These are phyloP conservation scores for Polygonum maritimum DNA, from an alignment of 148 eudicot genomes.

Conservation along the genomic window DNA sequence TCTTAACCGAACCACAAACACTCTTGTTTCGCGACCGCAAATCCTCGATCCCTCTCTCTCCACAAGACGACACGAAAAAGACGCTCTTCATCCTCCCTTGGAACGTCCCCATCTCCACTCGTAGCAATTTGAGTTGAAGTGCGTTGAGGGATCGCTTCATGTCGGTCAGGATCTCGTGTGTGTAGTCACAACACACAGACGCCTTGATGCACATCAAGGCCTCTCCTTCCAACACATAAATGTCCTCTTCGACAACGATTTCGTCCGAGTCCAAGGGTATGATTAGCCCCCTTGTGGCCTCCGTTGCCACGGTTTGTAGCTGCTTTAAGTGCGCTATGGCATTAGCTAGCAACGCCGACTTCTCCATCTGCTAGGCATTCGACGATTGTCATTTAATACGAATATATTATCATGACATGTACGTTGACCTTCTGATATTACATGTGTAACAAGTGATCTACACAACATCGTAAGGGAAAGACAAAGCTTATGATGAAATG, in stretches of 20 bases:
- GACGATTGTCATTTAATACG: background rate
- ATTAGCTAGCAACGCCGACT: conserved; percentile 68
- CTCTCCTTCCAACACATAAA: background rate
- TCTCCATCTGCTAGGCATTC: conserved; percentile 51
- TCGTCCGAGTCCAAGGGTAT: conserved; percentile 63
- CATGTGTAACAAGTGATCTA: background rate
- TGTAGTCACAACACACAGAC: conserved; percentile 51
- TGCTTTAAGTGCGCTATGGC: conserved; percentile 58
- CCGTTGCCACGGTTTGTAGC: conserved; percentile 38
- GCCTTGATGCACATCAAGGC: conserved; percentile 21
- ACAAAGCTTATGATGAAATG: background rate
- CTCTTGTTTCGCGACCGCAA: conserved; percentile 10
- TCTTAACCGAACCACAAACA: conserved; percentile 27
- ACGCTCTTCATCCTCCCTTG: conserved; percentile 44
- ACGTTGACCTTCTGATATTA: background rate
- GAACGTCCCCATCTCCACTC: conserved; percentile 59
- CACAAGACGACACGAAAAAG: conserved; percentile 28
- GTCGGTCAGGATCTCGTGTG: conserved; percentile 43
- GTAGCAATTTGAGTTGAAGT: conserved; percentile 34
- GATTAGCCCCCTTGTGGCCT: conserved; percentile 48
- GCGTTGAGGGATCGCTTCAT: conserved; percentile 32
- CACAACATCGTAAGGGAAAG: background rate
- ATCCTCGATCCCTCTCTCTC: background rate
- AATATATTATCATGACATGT: too few relatives aligned
- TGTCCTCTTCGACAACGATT: conserved; percentile 29